Conservation (phyloP, 108 stramenopile genomes). For the Fragilaria crotonensis region DNA sequence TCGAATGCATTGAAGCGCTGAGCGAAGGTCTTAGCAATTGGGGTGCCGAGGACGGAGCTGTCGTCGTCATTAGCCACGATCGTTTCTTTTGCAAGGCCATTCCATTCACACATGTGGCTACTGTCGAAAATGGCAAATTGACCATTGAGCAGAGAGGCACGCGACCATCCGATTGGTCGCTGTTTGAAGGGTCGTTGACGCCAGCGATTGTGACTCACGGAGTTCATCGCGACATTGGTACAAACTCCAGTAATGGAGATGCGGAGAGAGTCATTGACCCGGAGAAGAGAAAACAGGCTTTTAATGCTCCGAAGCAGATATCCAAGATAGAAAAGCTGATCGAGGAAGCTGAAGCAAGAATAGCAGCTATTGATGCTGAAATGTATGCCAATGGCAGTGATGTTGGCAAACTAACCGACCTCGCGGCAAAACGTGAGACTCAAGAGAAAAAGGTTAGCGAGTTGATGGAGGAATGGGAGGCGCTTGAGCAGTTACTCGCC, state of each 20-base stretch:
- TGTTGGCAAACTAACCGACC: slow-evolving; percentile 54
- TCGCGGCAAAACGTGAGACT: slow-evolving; percentile 45
- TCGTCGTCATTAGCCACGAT: slow-evolving; percentile 92
- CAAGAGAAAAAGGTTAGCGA: slow-evolving; percentile 40
- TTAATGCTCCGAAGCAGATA: slow-evolving; percentile 80
- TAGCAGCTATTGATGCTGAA: slow-evolving; percentile 61
- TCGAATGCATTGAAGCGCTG: slow-evolving; percentile 68
- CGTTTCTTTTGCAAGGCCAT: slow-evolving; percentile 80
- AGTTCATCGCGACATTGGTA: not conserved
- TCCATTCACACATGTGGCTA: slow-evolving; percentile 83
- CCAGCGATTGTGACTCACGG: not conserved
- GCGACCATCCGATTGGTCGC: slow-evolving; percentile 67
- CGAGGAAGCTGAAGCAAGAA: slow-evolving; percentile 54
- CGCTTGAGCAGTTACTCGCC: slow-evolving; percentile 54
- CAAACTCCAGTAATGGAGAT: not conserved
- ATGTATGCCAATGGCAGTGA: slow-evolving; percentile 74
- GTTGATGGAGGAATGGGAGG: slow-evolving; percentile 82
- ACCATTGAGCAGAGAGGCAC: slow-evolving; percentile 69
- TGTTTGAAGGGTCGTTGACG: not conserved
- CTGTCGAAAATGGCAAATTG: slow-evolving; percentile 68
- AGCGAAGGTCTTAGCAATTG: slow-evolving; percentile 65
- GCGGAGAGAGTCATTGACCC: slow-evolving; percentile 13
- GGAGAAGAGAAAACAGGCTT: slow-evolving; percentile 52
- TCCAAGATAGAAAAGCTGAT: slow-evolving; percentile 67
- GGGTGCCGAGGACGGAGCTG: slow-evolving; percentile 66